Conservation (phyloP, 495 filamentous ascomycete genomes). For the Clohesyomyces aquaticus region DNA sequence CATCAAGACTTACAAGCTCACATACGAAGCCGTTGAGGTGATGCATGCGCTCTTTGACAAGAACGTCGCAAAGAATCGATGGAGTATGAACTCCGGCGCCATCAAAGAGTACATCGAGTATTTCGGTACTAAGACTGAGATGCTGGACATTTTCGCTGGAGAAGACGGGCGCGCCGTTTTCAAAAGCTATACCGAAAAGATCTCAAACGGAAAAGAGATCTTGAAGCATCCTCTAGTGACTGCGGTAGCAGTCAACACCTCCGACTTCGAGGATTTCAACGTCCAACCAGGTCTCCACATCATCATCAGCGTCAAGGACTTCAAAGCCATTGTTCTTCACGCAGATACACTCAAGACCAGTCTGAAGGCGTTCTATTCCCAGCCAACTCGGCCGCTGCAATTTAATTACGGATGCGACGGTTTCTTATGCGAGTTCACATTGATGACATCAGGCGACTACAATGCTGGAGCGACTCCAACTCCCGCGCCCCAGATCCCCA, state of each 20-base stretch:
- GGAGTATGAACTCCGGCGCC: conserved; percentile 74
- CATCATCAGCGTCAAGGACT: conserved; percentile 90
- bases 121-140: conserved; percentile 87
- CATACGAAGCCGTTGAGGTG: conserved; percentile 79
- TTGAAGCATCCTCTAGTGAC: conserved; percentile 94
- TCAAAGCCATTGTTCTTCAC: conserved; percentile 85
- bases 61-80: conserved; percentile 68
- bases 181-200: conserved; percentile 94
- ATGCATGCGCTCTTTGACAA: conserved; percentile 88
- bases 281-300: conserved; percentile 83
- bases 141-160: conserved; percentile 83
- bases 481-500: conserved; percentile 31
- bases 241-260: conserved; percentile 80
- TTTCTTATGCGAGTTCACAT: conserved; percentile 79
- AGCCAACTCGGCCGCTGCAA: conserved; percentile 80
- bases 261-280: conserved; percentile 81
- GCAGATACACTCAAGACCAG: conserved; percentile 73
- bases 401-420: conserved; percentile 75
- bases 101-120: conserved; percentile 87
- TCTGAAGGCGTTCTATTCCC: conserved; percentile 77
- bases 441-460: conserved; percentile 92
- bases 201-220: conserved; percentile 81
- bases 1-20: conserved; percentile 87
- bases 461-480: conserved; percentile 48
- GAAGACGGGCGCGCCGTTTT: conserved; percentile 67